These are phyloP conservation scores for Picea sitchensis DNA, from an alignment of 75 land plant species.

Conservation along the genomic window DNA sequence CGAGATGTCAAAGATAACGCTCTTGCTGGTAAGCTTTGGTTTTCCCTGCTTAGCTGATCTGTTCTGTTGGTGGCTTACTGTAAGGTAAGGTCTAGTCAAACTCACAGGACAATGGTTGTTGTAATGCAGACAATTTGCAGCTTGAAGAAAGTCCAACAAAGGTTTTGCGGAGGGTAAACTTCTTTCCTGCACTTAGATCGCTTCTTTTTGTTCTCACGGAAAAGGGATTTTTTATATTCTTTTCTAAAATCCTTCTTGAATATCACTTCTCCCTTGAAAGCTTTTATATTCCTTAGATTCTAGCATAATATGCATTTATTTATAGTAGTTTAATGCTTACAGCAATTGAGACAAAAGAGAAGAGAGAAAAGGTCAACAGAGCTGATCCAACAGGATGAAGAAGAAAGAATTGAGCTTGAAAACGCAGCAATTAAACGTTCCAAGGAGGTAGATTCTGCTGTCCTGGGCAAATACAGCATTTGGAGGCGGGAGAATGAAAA, in stretches of 20 bases:
- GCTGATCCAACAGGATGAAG: slow-evolving; percentile 64
- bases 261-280: neutral
- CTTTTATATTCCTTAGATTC: neutral
- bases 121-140: slow-evolving; percentile 27
- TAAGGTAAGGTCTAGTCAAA: neutral
- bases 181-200: neutral
- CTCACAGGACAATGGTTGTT: neutral
- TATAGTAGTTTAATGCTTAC: slow-evolving; percentile 13
- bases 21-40: neutral
- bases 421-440: slow-evolving; percentile 83
- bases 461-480: slow-evolving; percentile 81
- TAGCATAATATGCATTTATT: neutral
- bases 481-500: slow-evolving; percentile 91
- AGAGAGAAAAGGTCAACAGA: slow-evolving; percentile 64
- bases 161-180: slow-evolving; percentile 49
- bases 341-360: slow-evolving; percentile 71
- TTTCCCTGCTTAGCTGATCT: neutral
- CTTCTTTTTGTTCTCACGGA: neutral
- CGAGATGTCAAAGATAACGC: neutral
- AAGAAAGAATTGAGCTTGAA: slow-evolving; percentile 63
- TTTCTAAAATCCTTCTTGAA: neutral
- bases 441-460: slow-evolving; percentile 74
- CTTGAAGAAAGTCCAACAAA: slow-evolving; percentile 36
- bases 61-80: neutral
- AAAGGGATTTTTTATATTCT: neutral